Base-by-base conservation (phyloP, 2,329 filamentous ascomycete species). In the Phoma herbarum region DNA sequence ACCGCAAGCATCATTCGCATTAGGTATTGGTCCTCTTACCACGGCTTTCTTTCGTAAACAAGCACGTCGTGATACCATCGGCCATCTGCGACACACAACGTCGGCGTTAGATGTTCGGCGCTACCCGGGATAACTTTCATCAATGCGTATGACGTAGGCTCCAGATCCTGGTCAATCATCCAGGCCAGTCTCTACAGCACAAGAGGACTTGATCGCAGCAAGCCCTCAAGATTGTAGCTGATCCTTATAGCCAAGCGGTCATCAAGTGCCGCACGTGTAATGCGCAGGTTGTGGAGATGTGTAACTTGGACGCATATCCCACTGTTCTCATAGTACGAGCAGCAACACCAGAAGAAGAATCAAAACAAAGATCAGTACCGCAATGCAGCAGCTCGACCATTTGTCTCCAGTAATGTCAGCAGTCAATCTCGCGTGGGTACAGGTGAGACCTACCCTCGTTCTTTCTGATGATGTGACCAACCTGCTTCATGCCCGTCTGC, bases 311-410 rank as follows among this genome's bases (percentile, higher is more conserved):
- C 2, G 25, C 11, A 4, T 7, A 16, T 31, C n/a, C 11, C 3
- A 7, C 4, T 9, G 12, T n/a, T 26, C 69, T 87, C 81, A 88
- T 64, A 88, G 78, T n/a, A 85, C 79, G 63, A 89, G 80, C 25
- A 98, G 81, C 67, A 99, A 80, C 62, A 98, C 86, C 71, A 99
- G 82, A 69, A 99, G 80, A 26, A 99, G 80, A 58, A 98, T 92
- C 65, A 98, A 82, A 35, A 96, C 91, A 62, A 95, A 87, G 60
- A 98, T 97, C 68, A 98, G 84, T 20, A 96, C 81, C 4, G 84
- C 91, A 68, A 99, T 97, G 77, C 93, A 98, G 80, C 92, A 97
- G 76, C 92, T 92, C 67, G 92, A 97, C 81, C 83, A 84, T 52
- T 82, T 83, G 78, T 89, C 86, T 59, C 31, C 11, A 22, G n/a